These are phyloP conservation scores for Ensete ventricosum DNA, from an alignment of 176 grass and related monocot genomes.

Conservation along the genomic window DNA sequence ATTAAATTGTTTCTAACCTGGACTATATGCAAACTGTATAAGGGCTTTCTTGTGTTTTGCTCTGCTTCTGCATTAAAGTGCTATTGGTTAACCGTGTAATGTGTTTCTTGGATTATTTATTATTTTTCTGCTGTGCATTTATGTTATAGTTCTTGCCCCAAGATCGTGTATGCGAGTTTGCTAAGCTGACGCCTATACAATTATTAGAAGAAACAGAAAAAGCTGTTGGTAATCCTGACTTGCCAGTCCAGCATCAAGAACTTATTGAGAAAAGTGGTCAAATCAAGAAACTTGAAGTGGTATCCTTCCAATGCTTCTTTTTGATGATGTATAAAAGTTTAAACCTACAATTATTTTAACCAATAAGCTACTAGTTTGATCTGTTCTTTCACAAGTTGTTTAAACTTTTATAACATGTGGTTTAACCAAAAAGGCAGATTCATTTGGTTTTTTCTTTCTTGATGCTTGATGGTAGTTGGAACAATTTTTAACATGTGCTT, in stretches of 20 bases:
- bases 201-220: conserved; percentile 93
- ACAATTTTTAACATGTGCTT: neutral
- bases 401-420: too few species aligned
- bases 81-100: neutral
- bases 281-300: conserved; percentile 64
- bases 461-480: neutral
- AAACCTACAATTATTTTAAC: neutral
- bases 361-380: neutral
- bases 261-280: conserved; percentile 64
- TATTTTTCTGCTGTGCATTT: conserved; percentile 3
- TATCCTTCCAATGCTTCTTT: conserved; percentile 26
- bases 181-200: conserved; percentile 75
- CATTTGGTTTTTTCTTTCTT: conserved; percentile 12
- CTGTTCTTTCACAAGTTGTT: conserved; percentile 1
- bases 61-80: too few species aligned
- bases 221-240: conserved; percentile 71
- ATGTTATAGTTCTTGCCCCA: conserved; percentile 72
- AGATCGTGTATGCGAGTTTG: conserved; percentile 88
- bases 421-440: neutral
- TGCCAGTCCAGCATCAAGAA: conserved; percentile 58
- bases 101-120: conserved; percentile 4
- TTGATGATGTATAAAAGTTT: neutral
- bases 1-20: too few species aligned
- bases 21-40: too few species aligned
- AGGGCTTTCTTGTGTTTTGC: neutral